Conservation (phyloP, 2,329 filamentous ascomycete genomes). For the Ascochyta fabae region DNA sequence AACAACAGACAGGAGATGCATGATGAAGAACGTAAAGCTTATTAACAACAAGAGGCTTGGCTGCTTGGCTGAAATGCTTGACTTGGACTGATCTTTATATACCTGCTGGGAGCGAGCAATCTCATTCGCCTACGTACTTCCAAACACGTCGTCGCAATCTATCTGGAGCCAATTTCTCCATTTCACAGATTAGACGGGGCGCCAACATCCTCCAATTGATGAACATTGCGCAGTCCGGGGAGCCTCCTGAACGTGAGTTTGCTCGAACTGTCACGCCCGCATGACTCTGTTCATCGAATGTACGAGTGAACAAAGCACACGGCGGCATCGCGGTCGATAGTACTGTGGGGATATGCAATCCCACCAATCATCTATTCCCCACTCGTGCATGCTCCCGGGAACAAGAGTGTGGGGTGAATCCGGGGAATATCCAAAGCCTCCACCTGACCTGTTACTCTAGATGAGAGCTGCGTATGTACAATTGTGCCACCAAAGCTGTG, state of each 20-base stretch:
- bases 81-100: slow-evolving; percentile 14
- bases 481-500: too few species aligned
- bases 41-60: slow-evolving; percentile 11
- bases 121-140: slow-evolving; percentile 1
- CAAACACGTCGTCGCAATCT: slow-evolving; percentile 8
- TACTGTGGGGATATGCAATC: slow-evolving; percentile 4
- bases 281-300: slow-evolving; percentile 4
- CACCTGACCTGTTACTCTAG: background rate
- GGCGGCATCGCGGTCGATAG: background rate
- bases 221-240: background rate
- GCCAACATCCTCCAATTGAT: slow-evolving; percentile 13
- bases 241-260: background rate
- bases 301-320: background rate
- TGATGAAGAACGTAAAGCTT: slow-evolving; percentile 13
- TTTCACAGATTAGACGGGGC: slow-evolving; percentile 2
- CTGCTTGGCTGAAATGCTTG: slow-evolving; percentile 26
- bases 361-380: slow-evolving; percentile 17
- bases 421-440: background rate
- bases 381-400: background rate
- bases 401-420: background rate
- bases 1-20: slow-evolving; percentile 24
- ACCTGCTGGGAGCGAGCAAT: background rate
- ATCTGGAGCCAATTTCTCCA: slow-evolving; percentile 7
- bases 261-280: background rate
- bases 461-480: too few species aligned